Evolutionary conservation across 768 basidiomycete genomes (phyloP), one percentile per base, ranked within the genome.

Genomic region (Boletus sp.): DNA sequence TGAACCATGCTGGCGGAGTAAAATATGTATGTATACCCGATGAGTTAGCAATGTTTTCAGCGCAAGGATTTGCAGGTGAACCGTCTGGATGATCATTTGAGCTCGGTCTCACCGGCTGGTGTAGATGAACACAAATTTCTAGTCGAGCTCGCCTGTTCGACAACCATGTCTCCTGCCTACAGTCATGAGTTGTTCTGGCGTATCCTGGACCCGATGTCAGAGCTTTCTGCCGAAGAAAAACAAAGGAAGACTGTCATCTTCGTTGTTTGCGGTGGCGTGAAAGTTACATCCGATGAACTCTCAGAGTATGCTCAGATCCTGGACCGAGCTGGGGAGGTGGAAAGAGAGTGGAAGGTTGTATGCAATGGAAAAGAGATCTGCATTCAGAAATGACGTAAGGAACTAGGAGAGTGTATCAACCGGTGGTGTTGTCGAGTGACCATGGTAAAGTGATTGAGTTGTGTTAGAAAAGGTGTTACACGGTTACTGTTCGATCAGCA

Each of bases 101-200:
- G 19, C 38, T 19, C 33, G 14, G 10, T 27, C 53, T 54, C 11
- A 62, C 44, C 10, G 7, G 17, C 17, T 40, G 7, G 27, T 14
- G 14, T 59, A 88, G 89, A 87, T 57, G 87, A 89, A 55, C 88
- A 91, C 64, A 88, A 88, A 67, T 72, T 84, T 52, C 73, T 90
- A 25, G 81, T 87, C 10, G 88, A 92, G 61, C 74, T 91, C 23
- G 85, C 90, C 2, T 90, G 88, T 58, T 77, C 87, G 6, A 83
- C 85, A 8, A 83, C 88, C 4, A 74, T 92, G 8, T 76, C 79
- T 2, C 79, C 87, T 2, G 88, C 82, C 2, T 91, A 90, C 64
- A 78, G 78, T 32, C 75, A 70, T 2, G 67, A 71, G 6, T 69
- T 90, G 27, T 83, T 91, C 63, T 69, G 80, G 54, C 76, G 67